Evolutionary conservation across 2,329 filamentous ascomycete species (phyloP).

Genomic region (Sarocladium oryzae): DNA sequence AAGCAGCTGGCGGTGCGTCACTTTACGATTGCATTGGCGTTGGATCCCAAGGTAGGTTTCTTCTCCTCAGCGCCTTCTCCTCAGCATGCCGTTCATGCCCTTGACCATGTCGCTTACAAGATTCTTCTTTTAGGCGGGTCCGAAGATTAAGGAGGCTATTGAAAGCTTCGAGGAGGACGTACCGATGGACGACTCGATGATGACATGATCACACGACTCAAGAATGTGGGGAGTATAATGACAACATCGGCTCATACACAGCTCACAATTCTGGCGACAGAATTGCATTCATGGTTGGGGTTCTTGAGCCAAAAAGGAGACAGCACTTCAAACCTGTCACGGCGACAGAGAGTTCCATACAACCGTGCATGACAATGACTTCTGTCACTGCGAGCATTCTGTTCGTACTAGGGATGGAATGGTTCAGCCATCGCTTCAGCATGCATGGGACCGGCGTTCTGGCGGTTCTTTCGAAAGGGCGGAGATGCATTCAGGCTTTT

Average conservation of each 20-base stretch:
- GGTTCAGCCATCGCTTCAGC: conserved; percentile 9
- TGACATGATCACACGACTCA: conserved; percentile 38
- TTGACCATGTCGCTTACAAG: neutral
- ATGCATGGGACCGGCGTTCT: conserved; percentile 15
- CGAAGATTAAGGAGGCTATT: conserved; percentile 94
- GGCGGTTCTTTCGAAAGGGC: conserved; percentile 1
- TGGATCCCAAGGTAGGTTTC: conserved; percentile 82
- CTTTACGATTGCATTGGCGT: conserved; percentile 88
- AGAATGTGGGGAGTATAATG: neutral
- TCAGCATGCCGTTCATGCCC: no score
- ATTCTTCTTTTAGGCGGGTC: conserved; percentile 59
- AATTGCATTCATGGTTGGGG: neutral
- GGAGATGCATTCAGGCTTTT: neutral
- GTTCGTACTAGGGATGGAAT: no score
- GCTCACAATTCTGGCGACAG: neutral
- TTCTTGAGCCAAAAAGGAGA: no score
- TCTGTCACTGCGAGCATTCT: no score
- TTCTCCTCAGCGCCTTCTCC: no score
- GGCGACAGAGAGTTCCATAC: no score
- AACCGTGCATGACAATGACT: no score
- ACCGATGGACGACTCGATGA: conserved; percentile 61
- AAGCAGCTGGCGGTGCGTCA: conserved; percentile 80
- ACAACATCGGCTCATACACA: conserved; percentile 9
- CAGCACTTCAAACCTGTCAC: no score
- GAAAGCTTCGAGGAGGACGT: conserved; percentile 81